A percentile compares a stretch with the other conserved stretches of the same genome.
phyloP scores from a whole-genome alignment of 192 early-diverging fungal genomes.

The Phycomyces nitens region DNA sequence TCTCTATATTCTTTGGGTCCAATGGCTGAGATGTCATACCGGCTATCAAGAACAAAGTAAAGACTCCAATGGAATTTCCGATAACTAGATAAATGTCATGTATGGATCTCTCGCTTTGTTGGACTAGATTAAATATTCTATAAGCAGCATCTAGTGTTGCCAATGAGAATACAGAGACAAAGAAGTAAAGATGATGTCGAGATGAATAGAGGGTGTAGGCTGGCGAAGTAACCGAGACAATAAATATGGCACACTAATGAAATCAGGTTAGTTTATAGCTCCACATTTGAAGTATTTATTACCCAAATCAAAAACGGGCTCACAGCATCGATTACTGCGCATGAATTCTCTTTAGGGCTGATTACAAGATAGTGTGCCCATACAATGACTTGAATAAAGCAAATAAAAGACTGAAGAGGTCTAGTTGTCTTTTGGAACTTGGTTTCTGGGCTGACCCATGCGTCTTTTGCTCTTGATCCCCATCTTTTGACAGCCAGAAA shows the following conservation, averaged over 20 bases:
- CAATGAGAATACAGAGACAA: neutral
- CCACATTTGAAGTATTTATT: no score
- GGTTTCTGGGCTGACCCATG: no score
- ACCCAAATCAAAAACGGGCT: no score
- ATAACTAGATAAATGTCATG: neutral
- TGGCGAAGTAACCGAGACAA: conserved; percentile 4
- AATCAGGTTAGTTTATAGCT: no score
- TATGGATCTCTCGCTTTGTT: neutral
- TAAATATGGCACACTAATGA: neutral
- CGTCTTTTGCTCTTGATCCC: no score
- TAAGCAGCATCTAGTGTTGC: conserved; percentile 3
- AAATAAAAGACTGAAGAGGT: no score
- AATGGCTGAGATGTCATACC: conserved; percentile 5
- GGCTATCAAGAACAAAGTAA: neutral
- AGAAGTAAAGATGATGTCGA: conserved; percentile 5
- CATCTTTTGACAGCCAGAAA: no score
- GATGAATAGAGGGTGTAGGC: neutral
- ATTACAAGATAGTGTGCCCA: no score
- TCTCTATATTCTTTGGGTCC: conserved; percentile 10
- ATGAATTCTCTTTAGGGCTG: no score
- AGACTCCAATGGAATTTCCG: neutral
- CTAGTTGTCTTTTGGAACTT: no score
- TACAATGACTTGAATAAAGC: no score
- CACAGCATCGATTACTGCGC: no score
- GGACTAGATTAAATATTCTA: neutral